Evolutionary conservation across 2,329 filamentous ascomycete genomes (phyloP), one percentile per base, ranked within the genome.

Genomic region (Colletotrichum godetiae): DNA sequence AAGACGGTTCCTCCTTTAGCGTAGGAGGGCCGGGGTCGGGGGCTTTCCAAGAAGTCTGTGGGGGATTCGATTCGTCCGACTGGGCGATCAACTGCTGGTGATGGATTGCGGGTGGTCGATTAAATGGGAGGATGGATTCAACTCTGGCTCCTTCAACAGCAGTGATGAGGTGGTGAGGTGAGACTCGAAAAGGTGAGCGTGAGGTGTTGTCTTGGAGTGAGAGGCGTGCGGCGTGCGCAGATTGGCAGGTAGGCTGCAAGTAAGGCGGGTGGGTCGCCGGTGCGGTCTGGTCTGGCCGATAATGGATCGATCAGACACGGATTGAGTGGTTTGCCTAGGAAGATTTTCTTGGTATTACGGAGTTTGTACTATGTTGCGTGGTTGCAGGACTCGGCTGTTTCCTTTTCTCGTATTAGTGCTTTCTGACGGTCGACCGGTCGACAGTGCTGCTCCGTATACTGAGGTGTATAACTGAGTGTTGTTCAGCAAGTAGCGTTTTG

Each of bases 321-420:
- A 31, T 22, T 58, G 29, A 29, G 55, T 58, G 29, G 27, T 19
- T 58, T 31, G 29, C 27, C 33, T 67, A 13, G 52, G 56, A 61
- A 27, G 67, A 27, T 46, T 15, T 52, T 46, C 65, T 68, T 64
- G 69, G 69, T 72, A 57, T 53, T 72, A 46, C 61, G 55, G 60
- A 66, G 59, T 49, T 49, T n/a, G n/a, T 57, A 52, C 5, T 57
- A 22, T 46, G 67, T 59, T 24, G 58, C 31, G 57, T 60, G 57
- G 57, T 60, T 24, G 42, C 61, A 70, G 61, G 55, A 59, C 61
- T 71, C 35, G 56, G 64, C 64, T 12, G 37, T 33, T 29, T 61
- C 46, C 35, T 65, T 33, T 61, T 61, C 60, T 73, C 60, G 60
- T 73, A 52, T 70, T 65, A 42, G 55, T 73, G 67, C 56, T 27